Conservation (phyloP, 2,329 filamentous ascomycete genomes). For the Fusarium subglutinans region DNA sequence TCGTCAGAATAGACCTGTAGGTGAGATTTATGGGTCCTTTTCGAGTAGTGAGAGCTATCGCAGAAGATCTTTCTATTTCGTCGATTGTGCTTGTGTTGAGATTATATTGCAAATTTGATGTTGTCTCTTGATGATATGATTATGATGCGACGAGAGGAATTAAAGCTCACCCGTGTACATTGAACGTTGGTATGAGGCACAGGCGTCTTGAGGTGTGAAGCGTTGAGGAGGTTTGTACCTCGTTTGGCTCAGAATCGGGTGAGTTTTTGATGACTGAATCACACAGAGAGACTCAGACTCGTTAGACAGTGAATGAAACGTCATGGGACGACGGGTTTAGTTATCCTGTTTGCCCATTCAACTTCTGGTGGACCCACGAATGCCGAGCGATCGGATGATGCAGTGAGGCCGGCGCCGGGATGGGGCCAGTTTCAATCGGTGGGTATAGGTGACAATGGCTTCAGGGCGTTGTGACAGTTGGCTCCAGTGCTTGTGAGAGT, state of each 20-base stretch:
- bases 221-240: slow-evolving; percentile 3
- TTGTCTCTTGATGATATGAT: slow-evolving; percentile 26
- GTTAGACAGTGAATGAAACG: slow-evolving; percentile 34
- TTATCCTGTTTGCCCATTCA: slow-evolving; percentile 35
- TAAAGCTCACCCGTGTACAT: slow-evolving; percentile 21
- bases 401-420: slow-evolving; percentile 36
- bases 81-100: slow-evolving; percentile 1
- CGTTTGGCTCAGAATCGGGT: not conserved
- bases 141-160: slow-evolving; percentile 25
- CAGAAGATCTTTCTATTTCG: slow-evolving; percentile 1
- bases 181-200: not conserved
- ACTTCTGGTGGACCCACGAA: slow-evolving; percentile 41
- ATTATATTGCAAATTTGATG: slow-evolving; percentile 4
- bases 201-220: not conserved
- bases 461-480: slow-evolving; percentile 1
- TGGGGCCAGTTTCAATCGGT: slow-evolving; percentile 27
- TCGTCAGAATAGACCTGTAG: slow-evolving; percentile 11
- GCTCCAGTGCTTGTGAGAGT: not conserved
- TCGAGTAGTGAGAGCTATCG: not conserved
- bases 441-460: slow-evolving; percentile 19
- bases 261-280: slow-evolving; percentile 30
- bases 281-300: slow-evolving; percentile 6
- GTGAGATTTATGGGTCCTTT: slow-evolving; percentile 14
- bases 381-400: slow-evolving; percentile 42
- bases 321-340: slow-evolving; percentile 36